A percentile compares a stretch with the other conserved stretches of the same genome.
Conservation (phyloP, 2,329 filamentous ascomycete genomes). For the Albophoma yamanashiensis region DNA sequence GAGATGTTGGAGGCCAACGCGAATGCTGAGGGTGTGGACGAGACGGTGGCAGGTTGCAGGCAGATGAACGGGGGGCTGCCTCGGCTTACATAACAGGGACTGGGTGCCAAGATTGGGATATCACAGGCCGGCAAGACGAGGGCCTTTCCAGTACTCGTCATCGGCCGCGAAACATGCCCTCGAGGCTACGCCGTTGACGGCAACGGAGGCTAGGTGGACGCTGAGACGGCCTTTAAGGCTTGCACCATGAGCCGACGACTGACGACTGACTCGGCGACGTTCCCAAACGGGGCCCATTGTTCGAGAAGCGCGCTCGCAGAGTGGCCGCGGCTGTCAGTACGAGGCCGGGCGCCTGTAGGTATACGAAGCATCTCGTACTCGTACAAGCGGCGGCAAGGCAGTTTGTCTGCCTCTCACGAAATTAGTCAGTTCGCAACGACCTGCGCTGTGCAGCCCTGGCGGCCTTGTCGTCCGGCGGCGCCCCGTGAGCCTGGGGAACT, state of each 20-base stretch:
- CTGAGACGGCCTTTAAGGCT: background rate
- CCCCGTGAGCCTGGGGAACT: background rate
- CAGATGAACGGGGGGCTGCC: background rate
- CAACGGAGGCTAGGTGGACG: background rate
- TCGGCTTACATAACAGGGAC: conserved; percentile 6
- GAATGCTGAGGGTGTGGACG: conserved; percentile 1
- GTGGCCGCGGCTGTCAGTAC: background rate
- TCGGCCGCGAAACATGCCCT: background rate
- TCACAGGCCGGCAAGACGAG: background rate
- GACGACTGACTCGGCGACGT: no score
- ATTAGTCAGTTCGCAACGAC: background rate
- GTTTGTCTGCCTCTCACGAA: background rate
- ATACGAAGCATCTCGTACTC: background rate
- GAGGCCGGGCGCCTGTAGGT: background rate
- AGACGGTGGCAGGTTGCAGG: background rate
- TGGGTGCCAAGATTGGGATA: background rate
- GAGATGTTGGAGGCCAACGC: background rate
- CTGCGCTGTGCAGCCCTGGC: background rate
- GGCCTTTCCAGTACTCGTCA: background rate
- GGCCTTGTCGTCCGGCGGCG: background rate
- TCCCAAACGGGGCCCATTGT: background rate
- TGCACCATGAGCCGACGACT: no score
- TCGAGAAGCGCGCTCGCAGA: background rate
- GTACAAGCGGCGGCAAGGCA: background rate
- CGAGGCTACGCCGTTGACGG: background rate